Evolutionary conservation across 2,329 filamentous ascomycete genomes (phyloP), one percentile per base, ranked within the genome.

Genomic region (Arthrobotrys musiformis): DNA sequence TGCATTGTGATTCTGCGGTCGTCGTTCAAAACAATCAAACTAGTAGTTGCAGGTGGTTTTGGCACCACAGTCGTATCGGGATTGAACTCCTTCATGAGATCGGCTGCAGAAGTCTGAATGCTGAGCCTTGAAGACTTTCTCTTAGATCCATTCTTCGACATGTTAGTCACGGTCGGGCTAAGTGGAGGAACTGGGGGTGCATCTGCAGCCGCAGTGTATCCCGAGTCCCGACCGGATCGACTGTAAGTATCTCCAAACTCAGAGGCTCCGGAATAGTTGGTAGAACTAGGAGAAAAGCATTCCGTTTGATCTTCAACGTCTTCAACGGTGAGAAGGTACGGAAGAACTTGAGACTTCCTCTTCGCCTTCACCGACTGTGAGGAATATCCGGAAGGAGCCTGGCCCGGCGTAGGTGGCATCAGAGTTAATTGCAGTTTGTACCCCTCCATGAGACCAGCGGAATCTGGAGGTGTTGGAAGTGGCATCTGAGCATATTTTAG

Each of bases 401-500:
- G 68, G 17, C 74, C 74, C 8, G 74, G 74, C 3, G 74, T 78
- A 2, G 74, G 74, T 30, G 74, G 74, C 74, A 78, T 78, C n/a
- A 78, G 42, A 37, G 74, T 78, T 17, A 78, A 37, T 28, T 78
- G 74, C 26, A 78, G 48, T 28, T 78, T 72, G 30, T 66, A 78
- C 58, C 74, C 74, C 17, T 78, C 74, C 33, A 48, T 48, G 17
- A 78, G 54, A 33, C 74, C 74, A 33, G 74, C 74, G 22, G 74
- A 78, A 35, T 78, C 74, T 26, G 74, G 74, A 26, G 74, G 74
- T 7, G 74, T 78, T n/a, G 74, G 74, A 22, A 78, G 62, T 5
- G 74, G 74, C 74, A 73, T 78, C 37, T 78, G 74, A n/a, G 74
- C 35, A 37, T 78, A 78, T 60, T 78, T 78, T 3, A 78, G 37